Evolutionary conservation across 768 basidiomycete species (phyloP).

Genomic region (Lentinula sp.): DNA sequence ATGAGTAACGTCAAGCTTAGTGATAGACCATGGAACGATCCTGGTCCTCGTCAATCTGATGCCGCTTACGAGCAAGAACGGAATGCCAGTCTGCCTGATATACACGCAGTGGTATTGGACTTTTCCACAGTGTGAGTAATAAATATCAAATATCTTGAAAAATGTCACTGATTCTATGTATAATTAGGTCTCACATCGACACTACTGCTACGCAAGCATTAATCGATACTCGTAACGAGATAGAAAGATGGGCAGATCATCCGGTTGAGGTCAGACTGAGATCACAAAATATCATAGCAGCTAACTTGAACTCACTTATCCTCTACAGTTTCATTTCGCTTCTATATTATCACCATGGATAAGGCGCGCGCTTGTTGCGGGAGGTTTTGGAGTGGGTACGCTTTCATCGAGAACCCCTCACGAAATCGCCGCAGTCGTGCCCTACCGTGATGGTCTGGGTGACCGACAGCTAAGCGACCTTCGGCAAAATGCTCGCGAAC

Average conservation of each 20-base stretch:
- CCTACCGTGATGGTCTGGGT: slow-evolving; percentile 41
- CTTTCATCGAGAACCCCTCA: slow-evolving; percentile 30
- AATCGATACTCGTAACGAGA: slow-evolving; percentile 78
- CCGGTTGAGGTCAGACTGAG: slow-evolving; percentile 53
- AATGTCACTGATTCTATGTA: not conserved
- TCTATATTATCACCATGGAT: slow-evolving; percentile 92
- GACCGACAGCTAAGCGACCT: slow-evolving; percentile 19
- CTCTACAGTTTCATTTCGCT: slow-evolving; percentile 83
- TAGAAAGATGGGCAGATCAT: slow-evolving; percentile 83
- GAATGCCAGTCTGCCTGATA: slow-evolving; percentile 52
- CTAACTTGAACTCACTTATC: not conserved
- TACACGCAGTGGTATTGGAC: slow-evolving; percentile 89
- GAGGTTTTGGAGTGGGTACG: slow-evolving; percentile 80
- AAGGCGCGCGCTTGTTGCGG: slow-evolving; percentile 80
- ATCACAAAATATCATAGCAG: not conserved
- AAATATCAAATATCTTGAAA: not conserved
- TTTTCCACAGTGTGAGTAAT: slow-evolving; percentile 70
- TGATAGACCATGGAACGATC: slow-evolving; percentile 94
- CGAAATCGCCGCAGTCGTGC: slow-evolving; percentile 78
- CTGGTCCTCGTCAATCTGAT: slow-evolving; percentile 55
- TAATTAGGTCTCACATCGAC: slow-evolving; percentile 73
- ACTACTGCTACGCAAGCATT: slow-evolving; percentile 89
- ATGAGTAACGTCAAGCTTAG: slow-evolving; percentile 52
- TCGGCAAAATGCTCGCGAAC: slow-evolving; percentile 11
- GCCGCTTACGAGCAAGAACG: slow-evolving; percentile 38